Evolutionary conservation across 2,329 filamentous ascomycete species (phyloP), one percentile per base, ranked within the genome.

Genomic region (Talaromyces sp.): DNA sequence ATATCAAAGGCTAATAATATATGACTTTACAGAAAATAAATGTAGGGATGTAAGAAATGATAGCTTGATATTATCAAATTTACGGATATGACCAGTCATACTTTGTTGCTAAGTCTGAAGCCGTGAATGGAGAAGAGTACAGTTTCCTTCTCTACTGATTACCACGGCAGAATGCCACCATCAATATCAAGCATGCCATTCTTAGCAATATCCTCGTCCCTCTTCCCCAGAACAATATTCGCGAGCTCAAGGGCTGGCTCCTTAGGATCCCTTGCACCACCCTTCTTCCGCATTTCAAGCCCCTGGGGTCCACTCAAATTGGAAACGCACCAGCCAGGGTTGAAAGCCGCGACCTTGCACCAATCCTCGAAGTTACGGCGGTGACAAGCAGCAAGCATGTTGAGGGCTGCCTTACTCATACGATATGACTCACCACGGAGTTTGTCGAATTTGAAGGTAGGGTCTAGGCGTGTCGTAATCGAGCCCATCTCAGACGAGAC

Each of bases 301-400:
- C 47, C 47, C 19, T 53, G 47, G 19, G 47, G 47, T 53, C 47
- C 47, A 27, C 47, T 53, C 47, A 53, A 53, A 15, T 53, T 53
- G 47, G 47, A 53, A 53, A 53, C 47, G 22, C 47, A 53, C 47
- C 47, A 53, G 19, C 47, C 47, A 15, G 47, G 47, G 47, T 53
- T 53, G 47, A 53, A 27, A 53, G 47, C 47, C 27, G 27, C 22
- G 6, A 53, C 47, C 15, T 53, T 53, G 19, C 47, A 53, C 47
- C 47, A 53, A 53, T 53, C 47, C 47, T 22, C 47, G n/a, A 27
- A 53, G 47, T 53, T 53, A 10, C 27, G 47, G 27, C 47, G 47
- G 15, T 53, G 47, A 53, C 47, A 53, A 53, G 47, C 47, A 17
- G 47, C 47, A 25, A 53, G 47, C 47, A 53, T 53, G 11, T 40